A percentile compares a stretch with the other conserved stretches of the same genome.
These are phyloP conservation scores for Gigaspora rosea DNA, from an alignment of 192 early-diverging fungal species.

Conservation along the genomic window DNA sequence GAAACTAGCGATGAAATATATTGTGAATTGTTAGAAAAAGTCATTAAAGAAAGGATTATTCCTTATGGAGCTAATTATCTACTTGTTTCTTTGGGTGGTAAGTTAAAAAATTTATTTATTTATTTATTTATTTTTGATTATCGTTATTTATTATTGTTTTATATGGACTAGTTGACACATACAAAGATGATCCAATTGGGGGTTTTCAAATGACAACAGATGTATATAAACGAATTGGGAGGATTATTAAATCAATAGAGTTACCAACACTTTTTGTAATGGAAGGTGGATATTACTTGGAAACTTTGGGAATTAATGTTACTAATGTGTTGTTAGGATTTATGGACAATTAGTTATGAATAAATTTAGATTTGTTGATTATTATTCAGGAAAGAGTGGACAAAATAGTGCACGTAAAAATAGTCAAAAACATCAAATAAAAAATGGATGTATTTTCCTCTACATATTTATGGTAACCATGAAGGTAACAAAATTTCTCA, in stretches of 20 bases:
- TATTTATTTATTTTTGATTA: not conserved
- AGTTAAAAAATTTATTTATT: not conserved
- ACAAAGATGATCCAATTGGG: constrained; percentile 51
- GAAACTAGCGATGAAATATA: constrained; percentile 63
- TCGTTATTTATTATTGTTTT: not conserved
- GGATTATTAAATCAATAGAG: constrained; percentile 39
- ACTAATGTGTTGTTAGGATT: constrained; percentile 50
- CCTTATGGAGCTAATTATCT: constrained; percentile 57
- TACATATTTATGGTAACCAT: too few relatives aligned
- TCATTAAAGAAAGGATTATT: constrained; percentile 46
- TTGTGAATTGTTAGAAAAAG: constrained; percentile 43
- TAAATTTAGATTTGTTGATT: too few relatives aligned
- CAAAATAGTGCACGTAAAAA: too few relatives aligned
- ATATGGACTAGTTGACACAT: constrained; percentile 57
- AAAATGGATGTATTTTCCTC: too few relatives aligned
- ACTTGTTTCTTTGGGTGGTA: constrained; percentile 60
- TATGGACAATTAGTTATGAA: not conserved
- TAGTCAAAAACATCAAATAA: too few relatives aligned
- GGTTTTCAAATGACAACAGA: constrained; percentile 45
- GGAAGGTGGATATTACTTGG: constrained; percentile 58
- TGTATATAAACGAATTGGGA: constrained; percentile 46
- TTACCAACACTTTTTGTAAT: constrained; percentile 55
- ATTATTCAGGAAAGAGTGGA: too few relatives aligned
- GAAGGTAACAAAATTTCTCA: too few relatives aligned
- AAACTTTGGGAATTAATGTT: constrained; percentile 49